Base-by-base conservation (phyloP, 306 rosid species). In the Glycine latifolia region DNA sequence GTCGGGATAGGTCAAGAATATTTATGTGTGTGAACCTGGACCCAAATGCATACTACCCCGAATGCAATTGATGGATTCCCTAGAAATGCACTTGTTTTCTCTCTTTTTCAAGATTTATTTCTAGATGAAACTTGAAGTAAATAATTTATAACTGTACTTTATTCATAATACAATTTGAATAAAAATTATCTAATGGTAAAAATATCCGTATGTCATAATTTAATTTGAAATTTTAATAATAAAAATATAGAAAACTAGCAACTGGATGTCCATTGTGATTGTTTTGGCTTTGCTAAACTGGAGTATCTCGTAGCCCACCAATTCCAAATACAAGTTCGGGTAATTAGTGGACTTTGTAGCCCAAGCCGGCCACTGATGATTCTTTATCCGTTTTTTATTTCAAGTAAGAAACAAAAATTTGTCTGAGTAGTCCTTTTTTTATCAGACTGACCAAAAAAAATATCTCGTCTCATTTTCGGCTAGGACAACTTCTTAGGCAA, bases 41-140 rank as follows among this genome's bases (percentile, higher is more conserved):
- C 66, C 66, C 66, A 4, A 20, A 43, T 43, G 47, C 47, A 43
- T 7, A 43, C 8, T 43, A 5, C 47, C 47, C 8, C 47, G 47
- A 6, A 60, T 60, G 66, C 41, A 60, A 10, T 60, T 62, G 15
- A 62, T 11, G 44, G 44, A 26, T 33, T 31, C 43, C 15, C 8
- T 26, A 61, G 66, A 61, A 10, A 61, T 26, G 43, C 67, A 31
- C 67, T 61, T 26, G 20, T 60, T 60, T 31, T 60, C 65, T 60
- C 43, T 60, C 43, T 31, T 60, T 31, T 60, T 20, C 65, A 58
- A 7, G 65, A 17, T 58, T 20, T 2, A 58, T 58, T 15, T n/a
- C 1, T 58, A 3, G 3, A 56, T 8, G 3, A 20, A 20, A 20
- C 20, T 20, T 20, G 20, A 20, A 20, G 0, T 20, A 20, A 20